A percentile compares a stretch with the other conserved stretches of the same genome.
Conservation (phyloP, 2,329 filamentous ascomycete genomes). For the Acrocalymma vagum region DNA sequence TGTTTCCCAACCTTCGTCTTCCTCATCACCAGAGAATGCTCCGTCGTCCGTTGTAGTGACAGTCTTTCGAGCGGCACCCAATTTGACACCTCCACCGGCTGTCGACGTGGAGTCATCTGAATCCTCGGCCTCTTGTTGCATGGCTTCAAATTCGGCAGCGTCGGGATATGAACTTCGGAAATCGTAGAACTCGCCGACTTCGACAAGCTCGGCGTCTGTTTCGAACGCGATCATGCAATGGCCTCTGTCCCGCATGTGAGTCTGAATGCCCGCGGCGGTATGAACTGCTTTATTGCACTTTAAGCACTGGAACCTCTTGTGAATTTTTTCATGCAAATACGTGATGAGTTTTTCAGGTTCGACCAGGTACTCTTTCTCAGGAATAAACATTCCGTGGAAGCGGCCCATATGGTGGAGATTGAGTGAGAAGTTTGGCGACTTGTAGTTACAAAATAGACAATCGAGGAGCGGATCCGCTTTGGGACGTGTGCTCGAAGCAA, state of each 20-base stretch:
- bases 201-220: conserved; percentile 87
- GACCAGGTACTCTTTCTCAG: conserved; percentile 83
- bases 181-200: conserved; percentile 96
- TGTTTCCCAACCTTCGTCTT: conserved; percentile 92
- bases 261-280: conserved; percentile 82
- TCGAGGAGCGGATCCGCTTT: conserved; percentile 53
- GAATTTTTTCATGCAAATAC: conserved; percentile 81
- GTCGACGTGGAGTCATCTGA: conserved; percentile 58
- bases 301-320: conserved; percentile 82
- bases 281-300: conserved; percentile 86
- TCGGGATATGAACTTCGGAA: conserved; percentile 97
- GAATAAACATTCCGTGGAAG: conserved; percentile 94
- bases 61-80: conserved; percentile 68
- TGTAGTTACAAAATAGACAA: conserved; percentile 93
- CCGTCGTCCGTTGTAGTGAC: conserved; percentile 48
- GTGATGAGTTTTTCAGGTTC: conserved; percentile 82
- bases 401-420: conserved; percentile 91
- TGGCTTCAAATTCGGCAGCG: conserved; percentile 67
- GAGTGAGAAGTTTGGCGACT: conserved; percentile 76
- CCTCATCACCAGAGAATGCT: conserved; percentile 61
- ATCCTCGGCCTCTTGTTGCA: conserved; percentile 50
- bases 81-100: conserved; percentile 69
- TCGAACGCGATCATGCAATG: conserved; percentile 97
- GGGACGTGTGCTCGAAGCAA: conserved; percentile 35
- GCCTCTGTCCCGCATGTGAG: conserved; percentile 95